phyloP scores from a whole-genome alignment of 2,329 filamentous ascomycete species.

The Trichophyton benhamiae region DNA sequence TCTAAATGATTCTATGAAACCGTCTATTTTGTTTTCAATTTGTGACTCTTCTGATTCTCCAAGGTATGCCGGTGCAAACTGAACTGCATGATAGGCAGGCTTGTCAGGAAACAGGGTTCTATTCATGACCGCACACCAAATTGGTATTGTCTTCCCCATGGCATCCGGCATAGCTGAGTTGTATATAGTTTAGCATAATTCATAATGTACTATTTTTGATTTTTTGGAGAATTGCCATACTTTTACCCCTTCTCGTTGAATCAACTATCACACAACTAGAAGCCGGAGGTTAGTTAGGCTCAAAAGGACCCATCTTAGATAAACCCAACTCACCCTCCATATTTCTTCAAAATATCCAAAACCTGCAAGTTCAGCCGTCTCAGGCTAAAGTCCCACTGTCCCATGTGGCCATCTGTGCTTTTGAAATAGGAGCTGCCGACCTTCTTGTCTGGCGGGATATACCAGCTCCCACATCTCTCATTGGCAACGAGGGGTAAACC shows the following conservation, averaged over 20 bases:
- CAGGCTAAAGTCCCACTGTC: slow-evolving; percentile 81
- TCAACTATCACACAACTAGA: slow-evolving; percentile 65
- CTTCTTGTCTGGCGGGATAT: slow-evolving; percentile 56
- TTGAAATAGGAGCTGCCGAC: slow-evolving; percentile 82
- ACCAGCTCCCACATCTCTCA: slow-evolving; percentile 94
- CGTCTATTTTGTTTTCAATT: slow-evolving; percentile 52
- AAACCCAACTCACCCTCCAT: slow-evolving; percentile 47
- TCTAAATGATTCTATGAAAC: slow-evolving; percentile 41
- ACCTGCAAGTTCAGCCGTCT: slow-evolving; percentile 76
- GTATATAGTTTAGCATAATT: not conserved
- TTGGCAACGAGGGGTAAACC: slow-evolving; percentile 70
- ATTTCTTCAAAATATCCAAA: slow-evolving; percentile 50
- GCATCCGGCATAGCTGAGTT: slow-evolving; percentile 73
- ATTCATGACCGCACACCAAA: slow-evolving; percentile 87
- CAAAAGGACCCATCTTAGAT: not conserved
- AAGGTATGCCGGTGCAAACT: slow-evolving; percentile 60
- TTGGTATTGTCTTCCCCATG: slow-evolving; percentile 80
- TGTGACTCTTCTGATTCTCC: slow-evolving; percentile 66
- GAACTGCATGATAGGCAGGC: slow-evolving; percentile 41
- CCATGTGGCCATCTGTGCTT: slow-evolving; percentile 86
- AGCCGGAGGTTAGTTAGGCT: not conserved
- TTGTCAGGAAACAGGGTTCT: slow-evolving; percentile 56
- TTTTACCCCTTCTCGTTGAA: slow-evolving; percentile 81
- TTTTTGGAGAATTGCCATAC: slow-evolving; percentile 28
- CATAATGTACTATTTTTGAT: not conserved